Evolutionary conservation across 352 stramenopile species (phyloP).

Genomic region (Phytophthora quininea): DNA sequence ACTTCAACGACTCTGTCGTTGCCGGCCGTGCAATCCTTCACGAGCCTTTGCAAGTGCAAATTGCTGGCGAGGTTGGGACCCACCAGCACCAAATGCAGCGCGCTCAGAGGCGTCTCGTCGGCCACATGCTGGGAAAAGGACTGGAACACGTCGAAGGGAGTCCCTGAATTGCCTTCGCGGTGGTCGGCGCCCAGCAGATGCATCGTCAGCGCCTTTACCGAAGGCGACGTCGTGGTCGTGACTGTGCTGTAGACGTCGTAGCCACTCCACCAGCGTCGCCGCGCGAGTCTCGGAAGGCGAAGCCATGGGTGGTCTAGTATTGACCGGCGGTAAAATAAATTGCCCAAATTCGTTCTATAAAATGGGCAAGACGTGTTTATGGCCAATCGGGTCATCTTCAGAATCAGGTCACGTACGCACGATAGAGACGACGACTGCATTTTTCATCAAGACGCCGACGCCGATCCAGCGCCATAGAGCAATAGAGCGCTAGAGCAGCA

Average conservation of each 20-base stretch:
- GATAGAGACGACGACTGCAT: not conserved
- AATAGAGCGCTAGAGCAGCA: not conserved
- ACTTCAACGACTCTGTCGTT: constrained; percentile 36
- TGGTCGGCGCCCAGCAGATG: constrained; percentile 81
- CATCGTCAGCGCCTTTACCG: constrained; percentile 41
- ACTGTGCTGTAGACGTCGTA: constrained; percentile 30
- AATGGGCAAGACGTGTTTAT: not conserved
- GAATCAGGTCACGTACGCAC: not conserved
- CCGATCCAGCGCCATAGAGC: not conserved
- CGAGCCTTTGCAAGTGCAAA: constrained; percentile 46
- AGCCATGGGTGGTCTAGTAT: constrained; percentile 14
- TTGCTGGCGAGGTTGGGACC: constrained; percentile 72
- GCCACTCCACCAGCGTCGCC: constrained; percentile 37
- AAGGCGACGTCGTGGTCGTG: constrained; percentile 16
- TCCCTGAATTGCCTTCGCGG: constrained; percentile 66
- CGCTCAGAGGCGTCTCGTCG: constrained; percentile 33
- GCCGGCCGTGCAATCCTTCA: constrained; percentile 23
- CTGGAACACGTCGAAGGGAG: constrained; percentile 58
- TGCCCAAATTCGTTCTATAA: not conserved
- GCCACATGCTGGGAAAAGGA: constrained; percentile 51
- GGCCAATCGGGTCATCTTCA: constrained; percentile 1
- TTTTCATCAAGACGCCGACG: constrained; percentile 7
- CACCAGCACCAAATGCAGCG: constrained; percentile 69
- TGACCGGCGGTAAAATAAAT: constrained; percentile 2
- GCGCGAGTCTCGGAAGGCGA: constrained; percentile 35